Evolutionary conservation across 768 basidiomycete species (phyloP).

Genomic region (Hirschioporus abietinus): DNA sequence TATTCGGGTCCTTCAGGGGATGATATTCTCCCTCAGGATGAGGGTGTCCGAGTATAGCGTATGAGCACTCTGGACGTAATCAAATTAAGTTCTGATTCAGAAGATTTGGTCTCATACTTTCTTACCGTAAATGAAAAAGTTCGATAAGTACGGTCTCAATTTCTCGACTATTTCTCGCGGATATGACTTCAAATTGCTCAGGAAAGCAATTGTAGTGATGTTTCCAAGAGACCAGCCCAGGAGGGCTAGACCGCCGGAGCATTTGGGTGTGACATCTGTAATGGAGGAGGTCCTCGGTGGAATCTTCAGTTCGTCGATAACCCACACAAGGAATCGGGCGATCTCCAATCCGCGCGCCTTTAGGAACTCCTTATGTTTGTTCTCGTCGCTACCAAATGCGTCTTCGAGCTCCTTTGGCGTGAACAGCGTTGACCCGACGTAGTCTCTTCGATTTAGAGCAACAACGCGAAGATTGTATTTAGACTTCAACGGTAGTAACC

Average conservation of each 20-base stretch:
- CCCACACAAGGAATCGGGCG: slow-evolving; percentile 27
- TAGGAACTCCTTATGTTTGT: slow-evolving; percentile 22
- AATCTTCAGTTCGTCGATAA: slow-evolving; percentile 26
- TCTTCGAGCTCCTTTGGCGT: slow-evolving; percentile 22
- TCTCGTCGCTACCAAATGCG: slow-evolving; percentile 13
- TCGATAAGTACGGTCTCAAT: slow-evolving; percentile 16
- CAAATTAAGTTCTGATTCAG: background rate
- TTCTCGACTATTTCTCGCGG: slow-evolving; percentile 12
- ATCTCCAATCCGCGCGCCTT: slow-evolving; percentile 29
- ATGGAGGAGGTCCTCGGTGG: slow-evolving; percentile 18
- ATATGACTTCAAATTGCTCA: slow-evolving; percentile 18
- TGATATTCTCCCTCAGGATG: background rate
- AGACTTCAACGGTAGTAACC: slow-evolving; percentile 16
- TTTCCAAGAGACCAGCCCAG: slow-evolving; percentile 34
- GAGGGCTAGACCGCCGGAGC: slow-evolving; percentile 26
- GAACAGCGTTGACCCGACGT: slow-evolving; percentile 31
- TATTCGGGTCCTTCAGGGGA: background rate
- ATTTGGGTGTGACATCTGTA: no score
- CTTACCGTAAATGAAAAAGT: slow-evolving; percentile 26
- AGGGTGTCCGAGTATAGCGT: background rate
- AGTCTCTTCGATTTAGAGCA: slow-evolving; percentile 31
- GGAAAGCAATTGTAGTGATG: slow-evolving; percentile 13
- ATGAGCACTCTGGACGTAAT: background rate
- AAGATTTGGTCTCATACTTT: background rate
- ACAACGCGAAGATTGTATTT: slow-evolving; percentile 28